Evolutionary conservation across 192 early-diverging fungal genomes (phyloP), one percentile per base, ranked within the genome.

Genomic region (Mortierella claussenii): DNA sequence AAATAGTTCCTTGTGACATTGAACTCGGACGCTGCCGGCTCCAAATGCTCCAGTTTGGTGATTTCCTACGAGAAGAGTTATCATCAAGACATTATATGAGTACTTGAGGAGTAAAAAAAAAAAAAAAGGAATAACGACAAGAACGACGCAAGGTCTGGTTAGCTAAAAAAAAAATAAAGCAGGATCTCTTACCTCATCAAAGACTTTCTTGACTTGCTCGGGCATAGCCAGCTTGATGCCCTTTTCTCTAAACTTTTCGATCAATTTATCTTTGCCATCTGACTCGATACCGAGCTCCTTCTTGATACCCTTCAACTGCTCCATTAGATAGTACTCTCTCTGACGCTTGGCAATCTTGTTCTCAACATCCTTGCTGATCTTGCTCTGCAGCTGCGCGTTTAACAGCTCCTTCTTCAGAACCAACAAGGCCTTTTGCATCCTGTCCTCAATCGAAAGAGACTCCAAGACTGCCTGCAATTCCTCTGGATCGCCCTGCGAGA

Each of bases 231-330:
- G 84, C 71, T 93, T 89, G 50, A 81, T 79, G 0, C 91, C 94
- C 65, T 94, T 91, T 50, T 90, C 94, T 74, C 92, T 96, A 73
- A 99, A 99, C 70, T 92, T 92, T 55, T 94, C 94, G 9, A 97
- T 91, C 40, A 99, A 79, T 76, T 97, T 99, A 69, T 99, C 98
- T 81, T 99, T 99, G 46, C 98, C 98, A 70, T 99, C 98, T 51
- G 87, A 90, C 70, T 99, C 98, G 33, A 99, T 88, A 12, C 98
- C 98, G 18, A 99, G 86, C 81, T 99, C 96, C 85, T 97, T 97
- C 81, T 99, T 99, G 80, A 99, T 99, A 1, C 96, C 96, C 82
- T 97, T 98, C 63, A 99, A 87, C 80, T 99, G 98, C 83, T 99
- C 98, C 96, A 97, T 98, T 79, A 99, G 79, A 60, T 96, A 99